phyloP scores from a whole-genome alignment of 495 filamentous ascomycete genomes.

The Penicillium cataractarum region DNA sequence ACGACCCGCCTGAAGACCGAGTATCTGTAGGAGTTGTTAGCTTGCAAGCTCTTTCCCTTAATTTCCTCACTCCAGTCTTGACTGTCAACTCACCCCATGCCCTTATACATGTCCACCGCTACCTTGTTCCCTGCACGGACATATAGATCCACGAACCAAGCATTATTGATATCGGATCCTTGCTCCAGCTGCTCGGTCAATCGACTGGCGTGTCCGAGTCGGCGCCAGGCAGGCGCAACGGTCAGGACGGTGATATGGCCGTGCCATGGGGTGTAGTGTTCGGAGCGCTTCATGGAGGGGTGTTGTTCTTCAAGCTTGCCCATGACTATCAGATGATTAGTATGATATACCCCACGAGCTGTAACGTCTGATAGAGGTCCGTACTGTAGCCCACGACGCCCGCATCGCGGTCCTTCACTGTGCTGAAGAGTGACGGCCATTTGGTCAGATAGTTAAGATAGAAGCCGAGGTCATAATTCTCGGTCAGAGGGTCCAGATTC shows the following conservation, averaged over 20 bases:
- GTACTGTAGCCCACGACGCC: slow-evolving; percentile 92
- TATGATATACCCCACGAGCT: not conserved
- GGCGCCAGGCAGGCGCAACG: slow-evolving; percentile 81
- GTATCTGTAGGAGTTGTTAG: slow-evolving; percentile 47
- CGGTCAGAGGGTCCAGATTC: slow-evolving; percentile 90
- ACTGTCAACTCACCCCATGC: slow-evolving; percentile 69
- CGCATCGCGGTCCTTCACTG: slow-evolving; percentile 77
- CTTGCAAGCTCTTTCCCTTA: not conserved
- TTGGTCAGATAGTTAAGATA: slow-evolving; percentile 93
- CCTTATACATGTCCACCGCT: slow-evolving; percentile 84
- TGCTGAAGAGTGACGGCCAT: slow-evolving; percentile 92
- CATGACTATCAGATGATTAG: slow-evolving; percentile 67
- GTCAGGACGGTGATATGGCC: slow-evolving; percentile 97
- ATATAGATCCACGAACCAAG: slow-evolving; percentile 96
- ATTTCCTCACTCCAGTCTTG: not conserved
- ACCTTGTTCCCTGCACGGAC: slow-evolving; percentile 86
- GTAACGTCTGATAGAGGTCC: slow-evolving; percentile 24
- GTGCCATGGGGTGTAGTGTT: slow-evolving; percentile 94
- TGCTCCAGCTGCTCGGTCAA: slow-evolving; percentile 79
- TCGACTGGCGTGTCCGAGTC: slow-evolving; percentile 80
- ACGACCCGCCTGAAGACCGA: slow-evolving; percentile 85
- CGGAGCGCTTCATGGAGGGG: slow-evolving; percentile 64
- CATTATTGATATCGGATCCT: slow-evolving; percentile 74
- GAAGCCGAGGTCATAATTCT: slow-evolving; percentile 94
- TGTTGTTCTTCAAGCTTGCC: slow-evolving; percentile 93